Evolutionary conservation across 495 filamentous ascomycete species (phyloP), one percentile per base, ranked within the genome.

Genomic region (Penicillium salamii): DNA sequence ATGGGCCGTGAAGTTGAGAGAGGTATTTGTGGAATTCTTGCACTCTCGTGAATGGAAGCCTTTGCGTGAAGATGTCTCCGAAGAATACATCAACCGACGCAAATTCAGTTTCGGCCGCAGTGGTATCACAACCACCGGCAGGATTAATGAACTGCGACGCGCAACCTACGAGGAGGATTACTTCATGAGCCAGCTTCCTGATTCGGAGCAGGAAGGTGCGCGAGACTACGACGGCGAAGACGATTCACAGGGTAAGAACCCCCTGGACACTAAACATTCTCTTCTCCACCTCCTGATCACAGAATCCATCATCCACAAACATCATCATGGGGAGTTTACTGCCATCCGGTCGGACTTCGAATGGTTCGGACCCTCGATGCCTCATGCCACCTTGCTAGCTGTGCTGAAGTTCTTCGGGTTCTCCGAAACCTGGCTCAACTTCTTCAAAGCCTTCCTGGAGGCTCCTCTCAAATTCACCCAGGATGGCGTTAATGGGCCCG

Each of bases 381-480:
- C 85, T 3, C 85, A 88, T 49, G 57, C 72, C 23, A 84, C 82
- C 0, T 74, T 86, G 12, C 47, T 79, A 13, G 61, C 74, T 0
- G 75, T 83, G 1, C 55, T 87, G 31, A 61, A 66, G 6, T 85
- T 82, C 65, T 82, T 88, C 49, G 83, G 82, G 2, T 71, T 87
- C 2, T 72, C 79, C 3, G 59, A 76, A 15, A 74, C 64, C 20
- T 87, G 83, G 83, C 63, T 84, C 34, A 61, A 58, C 20, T 85
- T 88, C 59, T 87, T 88, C 67, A 67, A 67, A 24, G 71, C 50
- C 1, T 88, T 84, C 49, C 67, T 87, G 2, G 69, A 80, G 43
- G 71, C 80, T 1, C 85, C 85, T 1, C 58, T 87, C 18, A 80
- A 74, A 47, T 85, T 87, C 45, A 52, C 66, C 17, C 69, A 78